Conservation (phyloP, 345 rosid genomes). For the Streptanthus diversifolius region DNA sequence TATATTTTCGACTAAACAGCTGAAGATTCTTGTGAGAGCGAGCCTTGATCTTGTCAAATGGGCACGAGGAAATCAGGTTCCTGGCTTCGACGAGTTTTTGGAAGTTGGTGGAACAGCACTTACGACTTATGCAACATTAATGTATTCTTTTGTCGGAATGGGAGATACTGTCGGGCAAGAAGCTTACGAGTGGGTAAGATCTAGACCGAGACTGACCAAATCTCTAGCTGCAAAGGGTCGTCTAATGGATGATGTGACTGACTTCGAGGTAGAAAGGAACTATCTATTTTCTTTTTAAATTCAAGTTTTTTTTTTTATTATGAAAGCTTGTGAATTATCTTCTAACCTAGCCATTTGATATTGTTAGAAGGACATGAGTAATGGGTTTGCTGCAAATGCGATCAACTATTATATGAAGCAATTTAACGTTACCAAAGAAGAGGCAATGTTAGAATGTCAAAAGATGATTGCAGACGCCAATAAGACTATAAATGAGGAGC, state of each 20-base stretch:
- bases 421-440: not conserved
- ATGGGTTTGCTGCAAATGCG: conserved; percentile 5
- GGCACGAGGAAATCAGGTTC: not conserved
- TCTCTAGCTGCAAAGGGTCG: conserved; percentile 6
- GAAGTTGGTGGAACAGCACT: conserved; percentile 9
- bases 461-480: not conserved
- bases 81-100: not conserved
- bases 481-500: conserved; percentile 13
- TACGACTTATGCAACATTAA: not conserved
- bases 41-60: conserved; percentile 5
- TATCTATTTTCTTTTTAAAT: not conserved
- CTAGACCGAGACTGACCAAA: conserved; percentile 1
- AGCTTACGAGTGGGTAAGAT: conserved; percentile 15
- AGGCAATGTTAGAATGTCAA: not conserved
- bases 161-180: conserved; percentile 3
- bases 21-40: conserved; percentile 1
- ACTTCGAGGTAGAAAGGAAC: not conserved
- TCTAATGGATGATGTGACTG: conserved; percentile 10
- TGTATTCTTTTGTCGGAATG: conserved; percentile 13
- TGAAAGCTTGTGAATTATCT: not conserved
- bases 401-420: conserved; percentile 23
- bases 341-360: not conserved
- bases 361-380: conserved; percentile 30
- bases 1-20: not conserved
- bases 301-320: not conserved